phyloP scores from a whole-genome alignment of 179 eudicot species.

The Beta lomatogona region DNA sequence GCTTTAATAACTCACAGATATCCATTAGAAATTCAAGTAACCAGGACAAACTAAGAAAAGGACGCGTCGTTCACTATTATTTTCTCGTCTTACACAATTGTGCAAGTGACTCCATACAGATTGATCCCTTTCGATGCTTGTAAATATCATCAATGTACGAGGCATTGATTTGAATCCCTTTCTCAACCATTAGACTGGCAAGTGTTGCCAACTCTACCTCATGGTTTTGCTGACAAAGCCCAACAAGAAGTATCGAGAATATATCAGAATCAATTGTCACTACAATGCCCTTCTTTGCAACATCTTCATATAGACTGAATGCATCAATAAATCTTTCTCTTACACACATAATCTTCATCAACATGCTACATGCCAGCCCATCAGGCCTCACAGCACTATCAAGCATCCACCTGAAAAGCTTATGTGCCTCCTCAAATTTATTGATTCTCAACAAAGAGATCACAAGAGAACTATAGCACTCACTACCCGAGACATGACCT shows the following conservation, averaged over 20 bases:
- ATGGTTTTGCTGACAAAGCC: conserved; percentile 50
- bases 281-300: conserved; percentile 48
- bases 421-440: conserved; percentile 55
- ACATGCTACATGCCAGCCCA: conserved; percentile 54
- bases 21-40: neutral
- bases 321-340: conserved; percentile 60
- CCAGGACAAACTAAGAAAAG: neutral
- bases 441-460: conserved; percentile 45
- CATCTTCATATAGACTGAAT: conserved; percentile 43
- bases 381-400: conserved; percentile 53
- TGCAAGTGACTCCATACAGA: conserved; percentile 39
- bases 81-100: conserved; percentile 25
- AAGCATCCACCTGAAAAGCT: conserved; percentile 64
- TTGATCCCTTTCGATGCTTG: conserved; percentile 33
- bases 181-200: conserved; percentile 45
- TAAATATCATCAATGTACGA: conserved; percentile 31
- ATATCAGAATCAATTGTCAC: conserved; percentile 59
- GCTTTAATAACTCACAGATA: neutral
- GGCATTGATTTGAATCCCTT: conserved; percentile 40
- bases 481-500: conserved; percentile 38
- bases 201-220: conserved; percentile 51
- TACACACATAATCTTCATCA: conserved; percentile 50
- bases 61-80: neutral
- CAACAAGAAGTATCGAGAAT: conserved; percentile 55
- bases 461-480: conserved; percentile 68